A percentile compares a stretch with the other conserved stretches of the same genome.
These are phyloP conservation scores for Gomphus bonarii DNA, from an alignment of 1,284 basidiomycete genomes.

Conservation along the genomic window DNA sequence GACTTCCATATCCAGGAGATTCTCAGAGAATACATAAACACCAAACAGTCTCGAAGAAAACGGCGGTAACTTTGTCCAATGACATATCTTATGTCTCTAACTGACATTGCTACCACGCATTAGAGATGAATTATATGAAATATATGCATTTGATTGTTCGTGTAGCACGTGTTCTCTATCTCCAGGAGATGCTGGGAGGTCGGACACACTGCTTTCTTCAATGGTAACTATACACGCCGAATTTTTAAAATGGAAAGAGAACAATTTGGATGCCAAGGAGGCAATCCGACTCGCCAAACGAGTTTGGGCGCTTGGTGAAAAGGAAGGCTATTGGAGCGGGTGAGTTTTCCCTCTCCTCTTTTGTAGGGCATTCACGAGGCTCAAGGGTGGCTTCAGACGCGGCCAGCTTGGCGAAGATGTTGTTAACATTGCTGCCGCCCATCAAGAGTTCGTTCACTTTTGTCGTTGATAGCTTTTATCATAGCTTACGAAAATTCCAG, in stretches of 20 bases:
- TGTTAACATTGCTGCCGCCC: conserved; percentile 43
- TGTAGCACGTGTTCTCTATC: conserved; percentile 46
- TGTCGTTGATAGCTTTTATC: not conserved
- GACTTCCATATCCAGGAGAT: conserved; percentile 35
- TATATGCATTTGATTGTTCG: conserved; percentile 47
- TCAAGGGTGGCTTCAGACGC: conserved; percentile 17
- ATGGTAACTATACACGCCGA: conserved; percentile 34
- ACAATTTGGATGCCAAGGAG: conserved; percentile 32
- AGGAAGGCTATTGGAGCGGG: conserved; percentile 52
- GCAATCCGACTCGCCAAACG: conserved; percentile 35
- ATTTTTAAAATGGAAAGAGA: conserved; percentile 37
- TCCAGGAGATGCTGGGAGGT: conserved; percentile 33
- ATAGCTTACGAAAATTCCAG: conserved; percentile 22
- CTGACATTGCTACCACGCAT: not conserved
- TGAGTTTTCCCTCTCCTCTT: not conserved
- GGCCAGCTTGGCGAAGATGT: conserved; percentile 51
- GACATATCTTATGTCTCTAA: not conserved
- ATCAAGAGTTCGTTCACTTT: conserved; percentile 41
- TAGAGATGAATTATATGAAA: conserved; percentile 34
- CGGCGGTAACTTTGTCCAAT: conserved; percentile 30
- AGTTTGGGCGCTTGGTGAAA: conserved; percentile 46
- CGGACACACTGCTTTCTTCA: conserved; percentile 35
- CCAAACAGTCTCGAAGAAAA: conserved; percentile 37
- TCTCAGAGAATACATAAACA: conserved; percentile 47
- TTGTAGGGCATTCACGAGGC: not conserved